Base-by-base conservation (phyloP, 306 rosid species). In the Ammopiptanthus mongolicus region DNA sequence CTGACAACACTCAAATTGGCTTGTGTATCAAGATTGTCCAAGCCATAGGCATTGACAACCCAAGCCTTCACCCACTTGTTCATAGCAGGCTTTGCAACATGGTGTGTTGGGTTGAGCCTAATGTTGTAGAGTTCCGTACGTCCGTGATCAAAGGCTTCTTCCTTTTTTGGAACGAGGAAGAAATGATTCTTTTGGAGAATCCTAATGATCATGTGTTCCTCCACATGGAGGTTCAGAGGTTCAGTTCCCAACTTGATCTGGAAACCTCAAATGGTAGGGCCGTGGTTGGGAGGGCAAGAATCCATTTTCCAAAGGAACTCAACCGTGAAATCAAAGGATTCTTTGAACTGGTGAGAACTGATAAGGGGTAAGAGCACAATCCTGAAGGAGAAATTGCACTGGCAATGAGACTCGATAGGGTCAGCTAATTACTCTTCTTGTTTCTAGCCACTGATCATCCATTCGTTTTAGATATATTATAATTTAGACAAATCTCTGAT, bases 21-120 rank as follows among this genome's bases (percentile, higher is more conserved):
- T 8, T 67, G n/a, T 3, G 1, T 0, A 23, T 67, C 42, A 15
- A 2, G 3, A 25, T 67, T 15, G 1, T 11, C 2, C 2, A 3
- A 25, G 82, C 77, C 0, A 5, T 1, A 4, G 77, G 56, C 5
- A 25, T 78, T 5, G 82, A 78, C 13, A 0, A 23, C 9, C 64
- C 22, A 0, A 6, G 2, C 0, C 8, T 2, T 5, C 3, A 50
- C 31, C 65, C 69, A 0, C 2, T 1, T 0, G 19, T 51, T 0
- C 2, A 0, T 0, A 25, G 3, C 22, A 71, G 59, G 33, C 0
- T 18, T 8, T 78, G 71, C 71, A 37, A 41, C n/a, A 67, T 53
- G 5, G 39, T 62, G 9, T 64, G 25, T 7, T 78, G 82, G 82
- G 46, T 78, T 9, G 62, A 62, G 4, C 78, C 82, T 0, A n/a